A percentile compares a stretch with the other conserved stretches of the same genome.
Conservation (phyloP, 202 grass and related monocot genomes). For the Carex arenaria region DNA sequence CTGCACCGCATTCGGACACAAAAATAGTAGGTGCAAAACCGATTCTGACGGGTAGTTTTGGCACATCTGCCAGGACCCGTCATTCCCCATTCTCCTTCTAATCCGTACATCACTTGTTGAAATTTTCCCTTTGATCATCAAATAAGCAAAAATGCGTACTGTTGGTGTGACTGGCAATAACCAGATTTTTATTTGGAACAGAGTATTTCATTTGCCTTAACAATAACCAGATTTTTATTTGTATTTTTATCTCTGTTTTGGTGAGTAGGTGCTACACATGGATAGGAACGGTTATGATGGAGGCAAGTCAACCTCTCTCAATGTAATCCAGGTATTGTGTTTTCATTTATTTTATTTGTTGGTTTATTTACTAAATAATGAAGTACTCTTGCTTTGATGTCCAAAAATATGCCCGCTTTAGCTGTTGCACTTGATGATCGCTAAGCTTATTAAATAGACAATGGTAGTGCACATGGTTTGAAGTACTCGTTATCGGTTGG, state of each 20-base stretch:
- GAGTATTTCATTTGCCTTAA: background rate
- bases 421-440: background rate
- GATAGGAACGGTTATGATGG: constrained; percentile 82
- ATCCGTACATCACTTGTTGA: too few relatives aligned
- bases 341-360: background rate
- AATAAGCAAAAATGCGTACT: too few relatives aligned
- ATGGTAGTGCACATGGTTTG: background rate
- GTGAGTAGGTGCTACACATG: constrained; percentile 63
- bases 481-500: too few relatives aligned
- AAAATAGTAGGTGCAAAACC: too few relatives aligned
- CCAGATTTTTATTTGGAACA: background rate
- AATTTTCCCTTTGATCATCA: too few relatives aligned
- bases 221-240: background rate
- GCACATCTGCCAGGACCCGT: too few relatives aligned
- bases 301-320: constrained; percentile 63
- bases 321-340: constrained; percentile 47
- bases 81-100: too few relatives aligned
- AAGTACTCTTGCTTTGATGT: background rate
- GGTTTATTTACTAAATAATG: background rate
- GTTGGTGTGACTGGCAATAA: too few relatives aligned
- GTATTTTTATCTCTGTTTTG: background rate
- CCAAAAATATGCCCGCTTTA: background rate
- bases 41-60: too few relatives aligned
- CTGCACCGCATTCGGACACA: too few relatives aligned
- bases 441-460: background rate